Conservation (phyloP, 306 rosid genomes). For the Cicer chorassanicum region DNA sequence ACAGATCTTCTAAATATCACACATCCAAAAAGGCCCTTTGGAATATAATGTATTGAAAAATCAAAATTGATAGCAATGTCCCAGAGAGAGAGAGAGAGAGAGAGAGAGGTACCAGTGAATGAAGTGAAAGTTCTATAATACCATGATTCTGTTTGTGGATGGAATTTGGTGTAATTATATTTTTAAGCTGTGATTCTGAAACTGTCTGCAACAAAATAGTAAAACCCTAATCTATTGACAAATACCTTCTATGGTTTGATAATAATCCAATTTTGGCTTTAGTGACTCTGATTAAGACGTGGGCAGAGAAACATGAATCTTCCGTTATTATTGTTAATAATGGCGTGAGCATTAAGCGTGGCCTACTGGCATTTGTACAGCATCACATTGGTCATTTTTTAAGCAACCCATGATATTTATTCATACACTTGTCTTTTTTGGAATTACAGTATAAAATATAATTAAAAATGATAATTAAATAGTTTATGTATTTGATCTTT, state of each 20-base stretch:
- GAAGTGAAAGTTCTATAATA: constrained; percentile 52
- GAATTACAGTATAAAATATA: no score
- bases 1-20: constrained; percentile 37
- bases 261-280: not conserved
- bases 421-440: no score
- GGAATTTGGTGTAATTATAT: constrained; percentile 40
- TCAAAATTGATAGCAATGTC: constrained; percentile 40
- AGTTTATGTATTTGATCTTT: no score
- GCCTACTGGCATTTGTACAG: constrained; percentile 40
- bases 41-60: constrained; percentile 22
- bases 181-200: no score
- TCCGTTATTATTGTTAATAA: constrained; percentile 18
- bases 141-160: constrained; percentile 48
- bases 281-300: not conserved
- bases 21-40: constrained; percentile 25
- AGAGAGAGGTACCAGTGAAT: not conserved
- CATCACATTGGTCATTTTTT: no score
- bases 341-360: constrained; percentile 34
- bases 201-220: no score
- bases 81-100: constrained; percentile 15
- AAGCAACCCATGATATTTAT: no score
- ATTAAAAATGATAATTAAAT: no score
- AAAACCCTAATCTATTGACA: constrained; percentile 40
- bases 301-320: constrained; percentile 44
- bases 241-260: constrained; percentile 16